Conservation (phyloP, 768 basidiomycete genomes). For the Flagelloscypha sp. region DNA sequence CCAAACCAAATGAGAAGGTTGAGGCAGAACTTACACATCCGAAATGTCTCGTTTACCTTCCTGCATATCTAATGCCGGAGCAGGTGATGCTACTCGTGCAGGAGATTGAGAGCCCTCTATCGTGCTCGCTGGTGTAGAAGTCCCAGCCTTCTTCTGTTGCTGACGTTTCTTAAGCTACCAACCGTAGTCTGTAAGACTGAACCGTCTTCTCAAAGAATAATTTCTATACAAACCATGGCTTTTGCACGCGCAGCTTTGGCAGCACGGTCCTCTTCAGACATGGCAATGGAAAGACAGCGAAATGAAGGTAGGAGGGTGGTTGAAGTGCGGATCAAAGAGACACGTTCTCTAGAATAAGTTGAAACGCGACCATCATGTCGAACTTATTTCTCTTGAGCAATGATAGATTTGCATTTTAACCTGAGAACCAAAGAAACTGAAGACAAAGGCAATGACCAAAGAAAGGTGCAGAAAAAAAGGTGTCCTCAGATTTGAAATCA, state of each 20-base stretch:
- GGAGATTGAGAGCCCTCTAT: constrained; percentile 46
- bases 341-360: too few relatives aligned
- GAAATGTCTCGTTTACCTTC: constrained; percentile 45
- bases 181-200: constrained; percentile 1
- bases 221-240: constrained; percentile 53
- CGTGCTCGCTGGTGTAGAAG: constrained; percentile 26
- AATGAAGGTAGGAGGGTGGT: neutral
- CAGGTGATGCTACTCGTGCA: constrained; percentile 31
- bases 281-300: constrained; percentile 17
- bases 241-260: constrained; percentile 78
- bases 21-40: constrained; percentile 53
- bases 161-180: constrained; percentile 74
- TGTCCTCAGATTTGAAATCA: too few relatives aligned
- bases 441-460: too few relatives aligned
- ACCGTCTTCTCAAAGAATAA: neutral
- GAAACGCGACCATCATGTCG: too few relatives aligned
- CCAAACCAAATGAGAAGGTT: constrained; percentile 8
- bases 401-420: too few relatives aligned
- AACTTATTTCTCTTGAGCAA: too few relatives aligned
- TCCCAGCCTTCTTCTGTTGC: constrained; percentile 55
- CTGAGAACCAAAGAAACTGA: too few relatives aligned
- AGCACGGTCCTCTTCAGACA: constrained; percentile 72
- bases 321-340: too few relatives aligned
- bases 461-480: too few relatives aligned
- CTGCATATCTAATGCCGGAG: constrained; percentile 19